Conservation (phyloP, 768 basidiomycete species). For the Auricularia sp. region DNA sequence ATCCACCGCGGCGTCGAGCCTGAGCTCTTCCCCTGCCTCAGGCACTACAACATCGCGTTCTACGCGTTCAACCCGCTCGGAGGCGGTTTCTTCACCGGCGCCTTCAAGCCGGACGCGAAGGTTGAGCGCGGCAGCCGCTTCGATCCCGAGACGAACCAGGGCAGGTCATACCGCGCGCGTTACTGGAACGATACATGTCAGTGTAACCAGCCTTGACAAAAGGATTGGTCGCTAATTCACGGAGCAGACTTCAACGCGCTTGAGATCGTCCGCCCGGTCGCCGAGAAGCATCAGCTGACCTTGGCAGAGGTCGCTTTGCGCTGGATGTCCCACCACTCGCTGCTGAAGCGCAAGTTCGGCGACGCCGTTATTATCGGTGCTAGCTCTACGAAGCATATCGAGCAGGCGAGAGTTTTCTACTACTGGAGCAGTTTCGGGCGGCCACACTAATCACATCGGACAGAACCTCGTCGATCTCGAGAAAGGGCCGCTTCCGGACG, state of each 20-base stretch:
- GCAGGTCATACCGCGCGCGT: slow-evolving; percentile 34
- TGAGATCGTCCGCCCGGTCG: slow-evolving; percentile 31
- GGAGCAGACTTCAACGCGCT: slow-evolving; percentile 37
- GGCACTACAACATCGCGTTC: slow-evolving; percentile 29
- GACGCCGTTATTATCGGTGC: slow-evolving; percentile 56
- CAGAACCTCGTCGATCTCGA: slow-evolving; percentile 43
- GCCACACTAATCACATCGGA: no score
- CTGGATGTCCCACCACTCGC: slow-evolving; percentile 41
- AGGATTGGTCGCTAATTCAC: neutral
- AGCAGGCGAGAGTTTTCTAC: slow-evolving; percentile 25
- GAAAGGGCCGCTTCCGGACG: slow-evolving; percentile 49
- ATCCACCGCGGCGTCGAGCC: slow-evolving; percentile 30
- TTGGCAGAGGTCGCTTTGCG: slow-evolving; percentile 30
- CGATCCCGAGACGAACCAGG: slow-evolving; percentile 35
- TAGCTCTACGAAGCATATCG: slow-evolving; percentile 44
- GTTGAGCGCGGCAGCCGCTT: slow-evolving; percentile 48
- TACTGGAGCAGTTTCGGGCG: no score
- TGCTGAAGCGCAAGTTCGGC: slow-evolving; percentile 33
- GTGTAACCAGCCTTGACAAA: neutral
- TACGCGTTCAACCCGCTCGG: slow-evolving; percentile 30
- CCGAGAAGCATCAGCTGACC: slow-evolving; percentile 27
- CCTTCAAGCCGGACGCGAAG: slow-evolving; percentile 23
- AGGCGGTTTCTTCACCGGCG: slow-evolving; percentile 33
- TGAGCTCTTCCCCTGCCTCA: slow-evolving; percentile 33
- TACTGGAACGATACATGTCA: slow-evolving; percentile 21